phyloP scores from a whole-genome alignment of 2,329 filamentous ascomycete genomes.

The Beauveria sp. region DNA sequence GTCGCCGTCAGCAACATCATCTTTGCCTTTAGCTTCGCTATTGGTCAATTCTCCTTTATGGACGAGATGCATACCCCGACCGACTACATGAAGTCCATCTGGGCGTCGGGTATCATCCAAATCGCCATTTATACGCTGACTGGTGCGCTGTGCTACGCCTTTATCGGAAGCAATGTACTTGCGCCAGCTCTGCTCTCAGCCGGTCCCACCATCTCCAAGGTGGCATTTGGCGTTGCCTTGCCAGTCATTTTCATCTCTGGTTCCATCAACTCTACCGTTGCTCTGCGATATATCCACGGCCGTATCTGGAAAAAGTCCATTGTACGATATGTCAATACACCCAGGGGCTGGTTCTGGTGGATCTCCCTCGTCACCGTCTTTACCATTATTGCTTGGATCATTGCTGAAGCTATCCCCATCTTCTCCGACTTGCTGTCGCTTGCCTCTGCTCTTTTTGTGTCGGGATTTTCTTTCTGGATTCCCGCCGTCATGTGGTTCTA shows the following conservation, averaged over 20 bases:
- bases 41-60: conserved; percentile 36
- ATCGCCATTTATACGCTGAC: conserved; percentile 55
- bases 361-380: conserved; percentile 44
- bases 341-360: conserved; percentile 42
- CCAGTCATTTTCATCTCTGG: conserved; percentile 63
- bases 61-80: conserved; percentile 34
- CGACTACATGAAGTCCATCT: conserved; percentile 40
- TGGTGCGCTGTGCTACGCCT: conserved; percentile 59
- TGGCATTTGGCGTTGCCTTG: conserved; percentile 57
- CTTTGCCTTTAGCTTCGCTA: conserved; percentile 49
- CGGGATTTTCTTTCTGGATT: conserved; percentile 29
- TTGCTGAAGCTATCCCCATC: conserved; percentile 63
- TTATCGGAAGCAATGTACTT: conserved; percentile 48
- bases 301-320: conserved; percentile 27
- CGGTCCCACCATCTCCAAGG: conserved; percentile 44
- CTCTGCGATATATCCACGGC: conserved; percentile 30
- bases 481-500: conserved; percentile 32
- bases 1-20: conserved; percentile 55
- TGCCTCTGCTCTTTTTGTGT: conserved; percentile 39
- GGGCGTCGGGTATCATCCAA: conserved; percentile 48
- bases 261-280: conserved; percentile 47
- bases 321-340: conserved; percentile 31
- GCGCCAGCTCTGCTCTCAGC: conserved; percentile 59
- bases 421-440: conserved; percentile 56
- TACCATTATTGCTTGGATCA: conserved; percentile 58